These are phyloP conservation scores for Kodamaea alishanica DNA, from an alignment of 1,139 yeast genomes.

Conservation along the genomic window DNA sequence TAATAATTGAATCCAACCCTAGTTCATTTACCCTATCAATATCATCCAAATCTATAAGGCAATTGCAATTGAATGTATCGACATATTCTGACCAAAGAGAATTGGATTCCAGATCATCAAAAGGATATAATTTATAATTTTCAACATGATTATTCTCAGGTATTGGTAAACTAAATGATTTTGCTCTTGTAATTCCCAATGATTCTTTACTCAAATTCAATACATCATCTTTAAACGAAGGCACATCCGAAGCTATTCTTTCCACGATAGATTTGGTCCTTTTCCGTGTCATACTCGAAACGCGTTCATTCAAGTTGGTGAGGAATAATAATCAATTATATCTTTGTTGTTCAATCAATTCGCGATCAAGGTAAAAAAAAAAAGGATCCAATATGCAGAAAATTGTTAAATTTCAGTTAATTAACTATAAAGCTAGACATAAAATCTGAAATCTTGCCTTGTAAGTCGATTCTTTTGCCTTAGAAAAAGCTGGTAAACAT, in stretches of 20 bases:
- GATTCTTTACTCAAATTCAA: slow-evolving; percentile 12
- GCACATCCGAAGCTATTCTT: slow-evolving; percentile 39
- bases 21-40: slow-evolving; percentile 31
- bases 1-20: slow-evolving; percentile 29
- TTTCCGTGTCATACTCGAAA: slow-evolving; percentile 27
- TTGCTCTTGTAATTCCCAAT: slow-evolving; percentile 6
- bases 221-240: slow-evolving; percentile 22
- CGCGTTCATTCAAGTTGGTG: not conserved
- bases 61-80: slow-evolving; percentile 36
- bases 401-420: no score
- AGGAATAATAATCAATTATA: not conserved
- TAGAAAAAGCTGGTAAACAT: slow-evolving; percentile 6
- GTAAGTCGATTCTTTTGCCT: no score
- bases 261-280: slow-evolving; percentile 54
- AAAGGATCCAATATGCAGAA: no score
- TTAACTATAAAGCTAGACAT: no score
- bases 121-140: slow-evolving; percentile 27
- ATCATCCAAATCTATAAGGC: slow-evolving; percentile 31
- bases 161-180: slow-evolving; percentile 13
- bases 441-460: no score
- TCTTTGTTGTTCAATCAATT: no score
- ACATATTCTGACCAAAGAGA: slow-evolving; percentile 30
- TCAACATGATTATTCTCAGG: not conserved
- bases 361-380: no score
- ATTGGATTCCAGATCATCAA: slow-evolving; percentile 33